Conservation (phyloP, 2,329 filamentous ascomycete genomes). For the Clonostachys sp. region DNA sequence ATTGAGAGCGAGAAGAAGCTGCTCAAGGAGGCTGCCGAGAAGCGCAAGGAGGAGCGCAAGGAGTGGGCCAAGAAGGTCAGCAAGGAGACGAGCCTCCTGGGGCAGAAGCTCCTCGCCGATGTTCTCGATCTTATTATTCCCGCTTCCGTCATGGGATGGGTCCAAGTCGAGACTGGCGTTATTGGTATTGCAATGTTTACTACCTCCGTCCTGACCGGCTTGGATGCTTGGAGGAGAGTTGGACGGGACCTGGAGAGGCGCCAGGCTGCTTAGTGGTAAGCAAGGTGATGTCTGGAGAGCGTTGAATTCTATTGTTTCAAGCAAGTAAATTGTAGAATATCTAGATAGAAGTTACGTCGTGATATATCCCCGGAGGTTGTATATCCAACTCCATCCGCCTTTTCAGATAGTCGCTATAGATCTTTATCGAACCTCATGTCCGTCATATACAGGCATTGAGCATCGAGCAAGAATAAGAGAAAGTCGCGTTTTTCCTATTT, state of each 20-base stretch:
- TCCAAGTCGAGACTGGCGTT: conserved; percentile 40
- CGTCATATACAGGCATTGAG: too few species aligned
- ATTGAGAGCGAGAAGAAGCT: conserved; percentile 11
- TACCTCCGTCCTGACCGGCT: conserved; percentile 56
- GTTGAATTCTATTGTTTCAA: too few species aligned
- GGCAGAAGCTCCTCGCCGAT: conserved; percentile 49
- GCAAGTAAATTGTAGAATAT: too few species aligned
- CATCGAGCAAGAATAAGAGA: neutral
- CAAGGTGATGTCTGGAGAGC: neutral
- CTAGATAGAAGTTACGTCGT: too few species aligned
- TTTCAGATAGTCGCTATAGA: neutral
- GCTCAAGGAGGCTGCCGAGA: conserved; percentile 21
- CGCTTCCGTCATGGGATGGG: conserved; percentile 55
- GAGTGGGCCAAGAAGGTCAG: conserved; percentile 19
- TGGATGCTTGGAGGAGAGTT: conserved; percentile 56
- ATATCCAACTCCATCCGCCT: neutral
- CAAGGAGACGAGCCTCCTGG: conserved; percentile 24
- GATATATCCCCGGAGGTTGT: neutral
- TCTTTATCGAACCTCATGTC: neutral
- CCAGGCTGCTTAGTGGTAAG: neutral
- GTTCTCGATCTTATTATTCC: conserved; percentile 60
- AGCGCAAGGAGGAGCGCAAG: conserved; percentile 22
- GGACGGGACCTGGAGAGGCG: conserved; percentile 13
- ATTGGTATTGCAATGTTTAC: conserved; percentile 56
- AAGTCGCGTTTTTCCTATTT: neutral